These are phyloP conservation scores for Arachnopeziza araneosa DNA, from an alignment of 2,329 filamentous ascomycete species.

Conservation along the genomic window DNA sequence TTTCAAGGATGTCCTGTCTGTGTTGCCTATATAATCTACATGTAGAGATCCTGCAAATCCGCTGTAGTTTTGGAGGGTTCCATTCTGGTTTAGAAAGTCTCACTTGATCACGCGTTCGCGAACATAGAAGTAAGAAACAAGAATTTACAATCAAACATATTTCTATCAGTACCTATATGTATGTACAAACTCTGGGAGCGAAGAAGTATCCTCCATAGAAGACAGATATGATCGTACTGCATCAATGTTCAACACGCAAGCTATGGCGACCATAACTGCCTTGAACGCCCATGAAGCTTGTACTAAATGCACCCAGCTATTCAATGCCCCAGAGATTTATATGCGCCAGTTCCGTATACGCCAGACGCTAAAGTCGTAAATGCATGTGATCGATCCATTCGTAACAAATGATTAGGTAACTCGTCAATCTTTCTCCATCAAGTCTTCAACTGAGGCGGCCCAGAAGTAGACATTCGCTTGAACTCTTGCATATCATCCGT, in stretches of 20 bases:
- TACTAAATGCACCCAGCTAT: not conserved
- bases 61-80: too few species aligned
- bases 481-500: conserved; percentile 17
- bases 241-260: too few species aligned
- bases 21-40: too few species aligned
- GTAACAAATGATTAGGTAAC: not conserved
- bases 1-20: too few species aligned
- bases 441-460: conserved; percentile 17
- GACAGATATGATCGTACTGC: not conserved
- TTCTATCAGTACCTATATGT: not conserved
- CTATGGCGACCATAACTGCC: not conserved
- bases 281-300: not conserved
- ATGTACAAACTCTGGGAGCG: not conserved
- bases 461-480: conserved; percentile 19
- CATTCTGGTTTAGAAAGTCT: not conserved
- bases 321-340: not conserved
- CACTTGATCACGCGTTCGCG: not conserved
- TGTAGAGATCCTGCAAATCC: too few species aligned
- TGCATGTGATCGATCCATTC: not conserved
- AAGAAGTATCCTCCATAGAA: not conserved
- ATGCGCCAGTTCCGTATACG: conserved; percentile 1
- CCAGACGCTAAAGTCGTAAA: not conserved
- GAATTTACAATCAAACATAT: not conserved
- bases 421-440: conserved; percentile 3
- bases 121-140: not conserved